Conservation (phyloP, 2,329 filamentous ascomycete species). For the Sporothrix phasma region DNA sequence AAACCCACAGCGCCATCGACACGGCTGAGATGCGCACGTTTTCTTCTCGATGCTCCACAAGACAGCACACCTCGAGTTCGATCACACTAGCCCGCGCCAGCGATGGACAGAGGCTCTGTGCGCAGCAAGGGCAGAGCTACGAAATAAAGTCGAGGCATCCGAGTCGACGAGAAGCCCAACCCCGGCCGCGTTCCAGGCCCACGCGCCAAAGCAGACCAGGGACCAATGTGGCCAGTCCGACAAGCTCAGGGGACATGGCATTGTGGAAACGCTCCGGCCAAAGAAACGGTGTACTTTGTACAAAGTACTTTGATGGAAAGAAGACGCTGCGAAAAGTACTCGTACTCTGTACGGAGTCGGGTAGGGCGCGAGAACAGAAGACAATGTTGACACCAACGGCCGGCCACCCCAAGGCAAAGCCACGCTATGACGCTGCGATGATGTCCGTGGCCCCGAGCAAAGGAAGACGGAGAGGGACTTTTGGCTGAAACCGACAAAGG, state of each 20-base stretch:
- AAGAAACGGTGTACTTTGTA: no score
- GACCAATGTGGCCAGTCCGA: no score
- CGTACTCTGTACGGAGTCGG: no score
- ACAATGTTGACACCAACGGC: not conserved
- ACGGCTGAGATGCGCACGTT: not conserved
- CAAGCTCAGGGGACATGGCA: no score
- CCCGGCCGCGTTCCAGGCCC: not conserved
- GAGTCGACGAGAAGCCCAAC: not conserved
- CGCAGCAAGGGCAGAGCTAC: not conserved
- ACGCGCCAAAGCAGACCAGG: no score
- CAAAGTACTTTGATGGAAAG: no score
- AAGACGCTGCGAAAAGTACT: no score
- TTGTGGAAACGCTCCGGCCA: no score
- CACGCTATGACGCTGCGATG: not conserved
- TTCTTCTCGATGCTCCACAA: not conserved
- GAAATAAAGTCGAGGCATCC: no score
- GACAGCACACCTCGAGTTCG: not conserved
- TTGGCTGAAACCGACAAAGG: no score
- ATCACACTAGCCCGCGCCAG: not conserved
- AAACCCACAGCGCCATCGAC: not conserved
- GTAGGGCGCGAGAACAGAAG: no score
- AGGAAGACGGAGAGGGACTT: not conserved
- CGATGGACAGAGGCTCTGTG: conserved; percentile 1
- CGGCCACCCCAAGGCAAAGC: not conserved
- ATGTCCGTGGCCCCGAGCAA: not conserved